phyloP scores from a whole-genome alignment of 495 filamentous ascomycete species.

The Acidomyces sp. region DNA sequence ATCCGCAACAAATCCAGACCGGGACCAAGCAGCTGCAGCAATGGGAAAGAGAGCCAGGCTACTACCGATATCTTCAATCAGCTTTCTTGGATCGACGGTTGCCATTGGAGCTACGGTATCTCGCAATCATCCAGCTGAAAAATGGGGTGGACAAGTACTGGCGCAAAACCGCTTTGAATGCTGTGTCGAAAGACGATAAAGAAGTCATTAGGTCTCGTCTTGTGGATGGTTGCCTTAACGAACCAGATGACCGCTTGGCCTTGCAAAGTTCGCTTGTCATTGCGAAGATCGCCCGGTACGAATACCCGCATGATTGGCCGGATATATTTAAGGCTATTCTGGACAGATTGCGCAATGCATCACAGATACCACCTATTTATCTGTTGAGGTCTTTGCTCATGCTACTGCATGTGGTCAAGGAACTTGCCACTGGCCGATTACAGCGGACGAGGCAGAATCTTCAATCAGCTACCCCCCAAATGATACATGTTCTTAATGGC shows the following conservation, averaged over 20 bases:
- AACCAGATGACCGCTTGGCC: constrained; percentile 59
- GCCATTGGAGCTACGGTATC: constrained; percentile 62
- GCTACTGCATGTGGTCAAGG: constrained; percentile 75
- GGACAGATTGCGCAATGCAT: constrained; percentile 42
- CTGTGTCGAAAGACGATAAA: constrained; percentile 64
- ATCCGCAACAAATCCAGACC: constrained; percentile 61
- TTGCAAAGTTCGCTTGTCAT: constrained; percentile 76
- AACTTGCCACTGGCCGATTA: constrained; percentile 67
- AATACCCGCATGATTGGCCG: constrained; percentile 77
- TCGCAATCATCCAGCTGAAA: constrained; percentile 88
- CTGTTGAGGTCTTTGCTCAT: constrained; percentile 64
- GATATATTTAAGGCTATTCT: constrained; percentile 44
- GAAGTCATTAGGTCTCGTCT: constrained; percentile 56
- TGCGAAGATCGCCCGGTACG: constrained; percentile 75
- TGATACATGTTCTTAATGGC: constrained; percentile 59
- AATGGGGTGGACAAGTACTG: constrained; percentile 93
- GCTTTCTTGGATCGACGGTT: constrained; percentile 65
- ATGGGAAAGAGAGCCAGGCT: constrained; percentile 69
- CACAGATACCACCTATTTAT: constrained; percentile 36
- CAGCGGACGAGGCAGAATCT: constrained; percentile 55
- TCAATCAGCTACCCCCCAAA: constrained; percentile 62
- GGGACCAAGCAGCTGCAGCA: constrained; percentile 69
- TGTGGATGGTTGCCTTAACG: constrained; percentile 57
- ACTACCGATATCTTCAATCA: constrained; percentile 62
- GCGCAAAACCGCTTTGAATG: constrained; percentile 54